Evolutionary conservation across 2,329 filamentous ascomycete species (phyloP).

Genomic region (Neonectria hederae): DNA sequence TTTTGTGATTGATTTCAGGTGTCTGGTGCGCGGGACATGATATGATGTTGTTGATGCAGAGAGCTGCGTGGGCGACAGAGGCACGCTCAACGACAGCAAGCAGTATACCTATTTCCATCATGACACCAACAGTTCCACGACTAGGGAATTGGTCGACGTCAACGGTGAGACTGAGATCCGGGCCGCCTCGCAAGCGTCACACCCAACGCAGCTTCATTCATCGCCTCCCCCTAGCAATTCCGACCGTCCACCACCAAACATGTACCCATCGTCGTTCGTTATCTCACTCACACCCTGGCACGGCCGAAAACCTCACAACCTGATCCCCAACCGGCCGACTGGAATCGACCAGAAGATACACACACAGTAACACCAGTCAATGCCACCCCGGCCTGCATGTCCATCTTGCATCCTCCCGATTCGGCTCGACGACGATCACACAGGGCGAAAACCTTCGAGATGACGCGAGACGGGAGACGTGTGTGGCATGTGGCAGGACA

Average conservation of each 20-base stretch:
- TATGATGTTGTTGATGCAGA: background rate
- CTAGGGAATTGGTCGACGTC: background rate
- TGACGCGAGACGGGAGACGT: background rate
- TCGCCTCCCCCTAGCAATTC: background rate
- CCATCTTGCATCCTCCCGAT: conserved; percentile 25
- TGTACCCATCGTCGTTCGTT: conserved; percentile 1
- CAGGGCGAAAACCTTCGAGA: background rate
- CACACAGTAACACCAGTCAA: background rate
- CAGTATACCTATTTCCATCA: background rate
- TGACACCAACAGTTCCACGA: background rate
- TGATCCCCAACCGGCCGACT: background rate
- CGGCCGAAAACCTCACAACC: background rate
- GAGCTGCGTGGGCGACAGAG: too few species aligned
- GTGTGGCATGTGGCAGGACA: background rate
- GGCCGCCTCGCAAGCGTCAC: background rate
- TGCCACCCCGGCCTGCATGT: conserved; percentile 8
- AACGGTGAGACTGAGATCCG: background rate
- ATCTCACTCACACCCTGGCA: background rate
- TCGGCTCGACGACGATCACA: conserved; percentile 20
- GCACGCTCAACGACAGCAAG: background rate
- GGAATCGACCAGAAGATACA: too few species aligned
- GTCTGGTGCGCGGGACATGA: too few species aligned
- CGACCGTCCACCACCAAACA: background rate
- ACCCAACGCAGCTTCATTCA: background rate
- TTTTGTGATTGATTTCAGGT: background rate